Base-by-base conservation (phyloP, 2,329 filamentous ascomycete genomes). In the Uncinocarpus reesii region DNA sequence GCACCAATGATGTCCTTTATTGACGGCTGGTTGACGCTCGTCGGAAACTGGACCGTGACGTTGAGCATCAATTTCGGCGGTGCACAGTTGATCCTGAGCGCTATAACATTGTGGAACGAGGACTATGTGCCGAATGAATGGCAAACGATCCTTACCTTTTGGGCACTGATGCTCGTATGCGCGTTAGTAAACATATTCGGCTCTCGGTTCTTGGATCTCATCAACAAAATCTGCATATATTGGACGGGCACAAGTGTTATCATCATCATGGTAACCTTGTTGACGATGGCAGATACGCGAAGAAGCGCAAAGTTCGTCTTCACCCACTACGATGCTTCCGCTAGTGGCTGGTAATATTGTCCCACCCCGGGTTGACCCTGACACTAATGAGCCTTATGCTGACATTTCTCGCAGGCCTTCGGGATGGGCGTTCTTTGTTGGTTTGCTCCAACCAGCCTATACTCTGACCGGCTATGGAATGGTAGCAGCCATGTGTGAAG, bases 381-480 rank as follows among this genome's bases (percentile, higher is more conserved):
- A 18, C 32, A 24, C 4, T 13, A 21, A 24, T 23, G 7, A 16
- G 8, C 21, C 36, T 35, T 34, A 11, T 24, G 47, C 53, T 45
- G 44, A 57, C 34, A 3, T 16, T 20, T 24, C 28, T 26, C 43
- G 10, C 26, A 73, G 71, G 78, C 78, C 80, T 4, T 65, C 70
- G 18, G 82, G 80, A 28, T 86, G 81, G 81, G 78, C 81, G 0
- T 85, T 84, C 63, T 85, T 84, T 57, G 79, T 85, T 28, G 81
- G 82, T 1, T 65, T 86, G 18, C 68, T 85, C 21, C 81, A 84
- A 65, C 79, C 80, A 20, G 71, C 65, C 13, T 70, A 70, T 49
- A 69, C 67, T 3, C 48, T 71, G 37, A 71, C 69, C 0, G 69
- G 81, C 2, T 84, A 84, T 58, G 81, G 81, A 5, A 82, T 85